Percentiles rank a stretch among this genome's conserved stretches.
Evolutionary conservation across 75 land plant species (phyloP).

Genomic region (Pseudotsuga menziesii): DNA sequence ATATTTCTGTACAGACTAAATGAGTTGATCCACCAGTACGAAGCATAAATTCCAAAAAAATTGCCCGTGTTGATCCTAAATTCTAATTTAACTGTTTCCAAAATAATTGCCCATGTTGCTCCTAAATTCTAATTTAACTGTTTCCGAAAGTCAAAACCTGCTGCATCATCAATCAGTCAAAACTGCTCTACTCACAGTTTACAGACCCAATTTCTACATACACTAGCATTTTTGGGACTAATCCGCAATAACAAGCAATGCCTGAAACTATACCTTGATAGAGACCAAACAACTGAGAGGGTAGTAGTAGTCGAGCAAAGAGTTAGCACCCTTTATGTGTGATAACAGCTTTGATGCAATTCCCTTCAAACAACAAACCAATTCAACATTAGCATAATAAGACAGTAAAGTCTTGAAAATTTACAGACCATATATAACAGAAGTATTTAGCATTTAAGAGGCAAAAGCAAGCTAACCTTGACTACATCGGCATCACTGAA

Average conservation of each 20-base stretch:
- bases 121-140: too few relatives aligned
- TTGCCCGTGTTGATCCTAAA: too few relatives aligned
- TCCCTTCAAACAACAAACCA: conserved; percentile 22
- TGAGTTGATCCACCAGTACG: too few relatives aligned
- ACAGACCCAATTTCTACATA: too few relatives aligned
- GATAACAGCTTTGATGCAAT: conserved; percentile 33
- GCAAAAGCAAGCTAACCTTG: conserved; percentile 27
- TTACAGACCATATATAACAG: not conserved
- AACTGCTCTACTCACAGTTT: too few relatives aligned
- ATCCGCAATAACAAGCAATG: not conserved
- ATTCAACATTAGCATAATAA: not conserved
- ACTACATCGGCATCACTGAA: conserved; percentile 14
- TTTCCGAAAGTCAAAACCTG: too few relatives aligned
- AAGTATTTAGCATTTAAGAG: not conserved
- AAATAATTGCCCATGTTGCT: too few relatives aligned
- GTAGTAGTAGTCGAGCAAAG: conserved; percentile 47
- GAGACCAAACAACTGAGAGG: conserved; percentile 39
- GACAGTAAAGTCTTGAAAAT: not conserved
- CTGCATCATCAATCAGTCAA: too few relatives aligned
- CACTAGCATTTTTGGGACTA: not conserved
- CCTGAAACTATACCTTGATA: conserved; percentile 39
- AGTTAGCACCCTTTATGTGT: conserved; percentile 24
- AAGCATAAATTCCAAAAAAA: too few relatives aligned
- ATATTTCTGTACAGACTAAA: too few relatives aligned
- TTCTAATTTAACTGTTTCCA: too few relatives aligned